Evolutionary conservation across 2,329 filamentous ascomycete genomes (phyloP), one percentile per base, ranked within the genome.

Genomic region (Macrophomina phaseolina): DNA sequence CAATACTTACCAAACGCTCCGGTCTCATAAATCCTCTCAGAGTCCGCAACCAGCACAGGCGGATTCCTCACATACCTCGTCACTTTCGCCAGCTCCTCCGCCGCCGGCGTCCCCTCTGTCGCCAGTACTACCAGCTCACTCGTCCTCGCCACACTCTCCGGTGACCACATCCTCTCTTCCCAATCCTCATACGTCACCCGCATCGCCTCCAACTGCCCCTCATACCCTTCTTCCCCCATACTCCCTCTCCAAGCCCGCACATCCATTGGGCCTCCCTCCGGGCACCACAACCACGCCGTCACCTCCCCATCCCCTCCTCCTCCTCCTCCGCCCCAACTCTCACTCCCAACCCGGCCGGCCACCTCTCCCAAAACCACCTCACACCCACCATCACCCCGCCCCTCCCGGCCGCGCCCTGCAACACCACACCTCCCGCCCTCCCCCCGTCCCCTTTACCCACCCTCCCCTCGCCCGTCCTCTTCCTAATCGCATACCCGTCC

Each of bases 161-260:
- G 84, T 0, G 84, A 87, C 65, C 84, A 80, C 49, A 86, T 87
- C 0, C 81, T 83, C 0, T 74, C 75, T 67, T 89, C 86, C 68
- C 81, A 89, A 68, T 89, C 87, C 67, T 90, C 87, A 67, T 90
- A 90, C 0, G 87, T 90, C 28, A 89, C 85, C 32, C 87, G 81
- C 0, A 89, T 80, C 1, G 86, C 87, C 67, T 88, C 86, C 0
- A 88, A 76, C 72, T 90, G 83, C 18, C 89, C 81, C 0, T 77
- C 79, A 67, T 88, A 89, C 0, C 81, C 85, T 51, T 87, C 81
- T 70, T 85, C 72, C 0, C 85, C 85, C 6, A 89, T 73, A 0
- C 85, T 84, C 68, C 89, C 86, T 55, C 89, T 87, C 66, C 84
- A 89, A 0, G 85, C 83, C 0, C 85, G 78, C 4, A 87, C 75